These are phyloP conservation scores for Sarocladium brachiariae DNA, from an alignment of 2,329 filamentous ascomycete genomes.

Conservation along the genomic window DNA sequence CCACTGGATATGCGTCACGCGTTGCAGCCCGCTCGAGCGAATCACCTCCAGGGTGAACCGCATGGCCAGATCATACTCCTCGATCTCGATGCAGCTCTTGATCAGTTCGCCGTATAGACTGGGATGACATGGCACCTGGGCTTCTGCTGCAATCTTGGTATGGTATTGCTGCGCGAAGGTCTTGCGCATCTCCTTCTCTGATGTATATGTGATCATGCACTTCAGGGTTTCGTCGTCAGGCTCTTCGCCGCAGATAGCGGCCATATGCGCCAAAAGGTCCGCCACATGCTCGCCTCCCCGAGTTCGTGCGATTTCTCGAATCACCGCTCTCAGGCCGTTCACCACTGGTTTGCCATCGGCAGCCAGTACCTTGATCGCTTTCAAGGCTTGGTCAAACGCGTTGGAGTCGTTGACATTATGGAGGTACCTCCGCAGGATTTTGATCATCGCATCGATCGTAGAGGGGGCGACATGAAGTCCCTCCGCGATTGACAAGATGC, in stretches of 20 bases:
- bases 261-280: conserved; percentile 24
- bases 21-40: not conserved
- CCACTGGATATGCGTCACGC: too few species aligned
- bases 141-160: conserved; percentile 14
- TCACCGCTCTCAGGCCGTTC: conserved; percentile 24
- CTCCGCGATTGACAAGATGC: conserved; percentile 67
- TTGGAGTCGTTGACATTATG: conserved; percentile 24
- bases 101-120: conserved; percentile 22
- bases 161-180: conserved; percentile 25
- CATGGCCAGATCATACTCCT: conserved; percentile 28
- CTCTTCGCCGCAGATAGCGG: conserved; percentile 21
- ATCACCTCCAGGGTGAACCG: conserved; percentile 18
- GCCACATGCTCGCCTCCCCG: conserved; percentile 21
- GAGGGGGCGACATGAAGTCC: conserved; percentile 23
- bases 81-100: conserved; percentile 20
- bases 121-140: conserved; percentile 12
- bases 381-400: conserved; percentile 45
- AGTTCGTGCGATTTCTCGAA: conserved; percentile 26
- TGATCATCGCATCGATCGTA: not conserved
- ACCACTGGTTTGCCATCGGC: conserved; percentile 29
- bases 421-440: not conserved
- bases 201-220: conserved; percentile 24
- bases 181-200: conserved; percentile 17
- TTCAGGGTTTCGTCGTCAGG: conserved; percentile 21
- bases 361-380: conserved; percentile 47